Conservation (phyloP, 371 early-diverging fungal genomes). For the Apophysomyces variabilis region DNA sequence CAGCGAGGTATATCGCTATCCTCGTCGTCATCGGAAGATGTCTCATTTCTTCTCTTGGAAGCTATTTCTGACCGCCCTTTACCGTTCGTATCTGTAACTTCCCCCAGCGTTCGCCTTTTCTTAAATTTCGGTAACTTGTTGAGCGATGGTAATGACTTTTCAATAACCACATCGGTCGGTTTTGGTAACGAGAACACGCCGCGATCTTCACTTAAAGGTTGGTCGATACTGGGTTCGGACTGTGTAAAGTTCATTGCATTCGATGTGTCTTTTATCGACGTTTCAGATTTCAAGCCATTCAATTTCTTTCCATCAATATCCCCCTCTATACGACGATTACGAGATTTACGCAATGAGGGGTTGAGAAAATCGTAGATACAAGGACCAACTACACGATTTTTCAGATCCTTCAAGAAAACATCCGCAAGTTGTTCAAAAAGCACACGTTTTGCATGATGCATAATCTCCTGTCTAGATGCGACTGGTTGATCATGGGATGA, state of each 20-base stretch:
- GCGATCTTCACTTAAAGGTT: neutral
- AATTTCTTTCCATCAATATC: slow-evolving; percentile 24
- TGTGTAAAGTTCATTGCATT: slow-evolving; percentile 13
- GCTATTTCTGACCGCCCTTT: neutral
- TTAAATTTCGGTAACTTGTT: slow-evolving; percentile 45
- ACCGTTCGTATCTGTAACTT: neutral
- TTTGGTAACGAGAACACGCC: slow-evolving; percentile 6
- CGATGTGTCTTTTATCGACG: slow-evolving; percentile 13
- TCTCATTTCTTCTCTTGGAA: slow-evolving; percentile 3
- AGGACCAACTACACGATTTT: slow-evolving; percentile 60
- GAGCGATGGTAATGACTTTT: slow-evolving; percentile 19
- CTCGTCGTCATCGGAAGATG: slow-evolving; percentile 11
- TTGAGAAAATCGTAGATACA: slow-evolving; percentile 59
- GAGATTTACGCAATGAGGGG: slow-evolving; percentile 23
- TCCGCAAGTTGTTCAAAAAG: slow-evolving; percentile 56
- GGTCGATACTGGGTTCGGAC: slow-evolving; percentile 21
- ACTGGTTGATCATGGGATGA: neutral
- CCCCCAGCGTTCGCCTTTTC: slow-evolving; percentile 27
- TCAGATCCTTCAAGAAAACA: slow-evolving; percentile 65
- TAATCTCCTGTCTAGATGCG: slow-evolving; percentile 14
- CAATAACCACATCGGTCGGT: neutral
- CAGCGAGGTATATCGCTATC: slow-evolving; percentile 2
- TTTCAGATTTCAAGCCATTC: slow-evolving; percentile 11
- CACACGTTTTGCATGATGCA: slow-evolving; percentile 45
- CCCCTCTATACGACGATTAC: neutral